phyloP scores from a whole-genome alignment of 23 red algal species.

The Pyropia yezoensis region DNA sequence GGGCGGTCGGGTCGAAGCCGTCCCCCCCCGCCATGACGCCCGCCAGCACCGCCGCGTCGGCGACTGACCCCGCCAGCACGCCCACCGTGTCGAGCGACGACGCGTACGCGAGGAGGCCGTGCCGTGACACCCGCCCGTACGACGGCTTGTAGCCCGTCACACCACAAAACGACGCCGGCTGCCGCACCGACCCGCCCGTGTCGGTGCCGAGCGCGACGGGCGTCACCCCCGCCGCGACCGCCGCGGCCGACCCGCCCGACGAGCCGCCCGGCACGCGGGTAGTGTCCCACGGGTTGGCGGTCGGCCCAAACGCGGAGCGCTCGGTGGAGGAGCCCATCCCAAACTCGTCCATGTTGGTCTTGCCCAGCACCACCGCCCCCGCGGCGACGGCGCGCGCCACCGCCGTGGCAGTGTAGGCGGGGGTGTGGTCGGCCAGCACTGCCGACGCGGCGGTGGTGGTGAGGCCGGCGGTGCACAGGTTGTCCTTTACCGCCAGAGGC shows the following conservation, averaged over 20 bases:
- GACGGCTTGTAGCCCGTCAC: constrained; percentile 77
- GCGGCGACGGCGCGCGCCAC: constrained; percentile 43
- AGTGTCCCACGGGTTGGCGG: constrained; percentile 51
- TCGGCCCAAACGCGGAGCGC: constrained; percentile 32
- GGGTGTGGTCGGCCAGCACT: constrained; percentile 49
- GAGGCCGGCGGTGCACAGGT: constrained; percentile 48
- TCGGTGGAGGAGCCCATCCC: constrained; percentile 79
- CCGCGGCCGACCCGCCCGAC: constrained; percentile 71
- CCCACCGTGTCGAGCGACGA: constrained; percentile 89
- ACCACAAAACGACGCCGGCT: constrained; percentile 72
- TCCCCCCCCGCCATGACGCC: constrained; percentile 71
- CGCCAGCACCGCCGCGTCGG: constrained; percentile 52
- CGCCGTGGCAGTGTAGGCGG: constrained; percentile 65
- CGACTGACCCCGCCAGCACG: constrained; percentile 39
- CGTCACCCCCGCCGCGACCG: constrained; percentile 60
- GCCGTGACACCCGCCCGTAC: constrained; percentile 63
- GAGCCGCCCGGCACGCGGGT: constrained; percentile 83
- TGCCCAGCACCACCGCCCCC: constrained; percentile 79
- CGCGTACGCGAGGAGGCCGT: constrained; percentile 83
- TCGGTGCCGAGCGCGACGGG: constrained; percentile 69
- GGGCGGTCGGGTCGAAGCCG: constrained; percentile 38
- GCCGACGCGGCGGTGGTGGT: constrained; percentile 66
- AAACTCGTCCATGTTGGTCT: constrained; percentile 96
- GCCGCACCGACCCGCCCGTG: constrained; percentile 80
- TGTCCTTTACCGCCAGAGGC: constrained; percentile 85